A percentile compares a stretch with the other conserved stretches of the same genome.
Evolutionary conservation across 495 filamentous ascomycete genomes (phyloP).

Genomic region (Aspergillus panamensis): DNA sequence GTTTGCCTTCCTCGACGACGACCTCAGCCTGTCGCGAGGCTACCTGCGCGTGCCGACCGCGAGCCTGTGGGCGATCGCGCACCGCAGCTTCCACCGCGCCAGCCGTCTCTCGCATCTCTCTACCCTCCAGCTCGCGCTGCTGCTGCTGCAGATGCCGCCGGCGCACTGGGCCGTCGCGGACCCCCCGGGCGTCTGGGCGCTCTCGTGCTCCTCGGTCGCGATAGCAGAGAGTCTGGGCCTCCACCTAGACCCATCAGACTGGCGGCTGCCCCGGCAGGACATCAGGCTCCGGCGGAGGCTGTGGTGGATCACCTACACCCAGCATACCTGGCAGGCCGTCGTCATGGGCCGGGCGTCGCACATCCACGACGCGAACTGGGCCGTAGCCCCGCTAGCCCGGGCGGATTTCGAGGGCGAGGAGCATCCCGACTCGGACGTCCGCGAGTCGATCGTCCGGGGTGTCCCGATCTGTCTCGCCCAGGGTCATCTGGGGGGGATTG

Average conservation of each 20-base stretch:
- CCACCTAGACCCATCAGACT: not conserved
- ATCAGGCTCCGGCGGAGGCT: not conserved
- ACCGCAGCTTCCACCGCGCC: constrained; percentile 3
- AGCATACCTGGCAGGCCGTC: not conserved
- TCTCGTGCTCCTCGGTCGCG: not conserved
- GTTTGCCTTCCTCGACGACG: constrained; percentile 3
- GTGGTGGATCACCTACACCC: not conserved
- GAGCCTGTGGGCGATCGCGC: not conserved
- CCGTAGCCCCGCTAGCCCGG: not conserved
- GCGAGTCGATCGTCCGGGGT: not conserved
- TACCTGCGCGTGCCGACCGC: not conserved
- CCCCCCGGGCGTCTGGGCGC: not conserved
- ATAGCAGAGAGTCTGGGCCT: not conserved
- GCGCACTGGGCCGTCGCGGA: not conserved
- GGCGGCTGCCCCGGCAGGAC: not conserved
- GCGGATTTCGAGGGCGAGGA: not conserved
- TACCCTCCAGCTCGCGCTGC: not conserved
- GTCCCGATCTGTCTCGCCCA: not conserved
- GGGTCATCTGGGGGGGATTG: not conserved
- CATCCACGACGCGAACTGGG: not conserved
- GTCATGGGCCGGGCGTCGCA: not conserved
- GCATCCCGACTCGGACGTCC: not conserved
- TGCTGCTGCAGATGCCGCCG: not conserved
- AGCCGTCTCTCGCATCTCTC: not conserved
- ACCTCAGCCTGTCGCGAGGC: not conserved